Base-by-base conservation (phyloP, 108 stramenopile species). In the Fragilaria radians region DNA sequence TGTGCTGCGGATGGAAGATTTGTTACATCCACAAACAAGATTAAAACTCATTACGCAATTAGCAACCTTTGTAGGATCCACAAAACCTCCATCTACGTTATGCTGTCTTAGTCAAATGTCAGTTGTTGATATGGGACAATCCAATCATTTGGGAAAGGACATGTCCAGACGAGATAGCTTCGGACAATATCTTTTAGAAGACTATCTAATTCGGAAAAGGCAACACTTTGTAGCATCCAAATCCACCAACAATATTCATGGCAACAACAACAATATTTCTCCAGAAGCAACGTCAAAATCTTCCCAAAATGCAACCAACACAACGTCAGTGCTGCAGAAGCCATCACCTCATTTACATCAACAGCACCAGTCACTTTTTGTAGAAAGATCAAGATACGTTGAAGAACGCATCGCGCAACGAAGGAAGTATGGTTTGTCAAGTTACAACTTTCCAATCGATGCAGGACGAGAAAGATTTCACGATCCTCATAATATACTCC, bases 1-100 rank as follows among this genome's bases (percentile, higher is more conserved):
- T 30, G 48, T 65, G 25, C 31, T 72, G 27, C 62, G 71, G 1
- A 61, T 61, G 2, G 77, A 78, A 49, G 77, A 78, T 62, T 48
- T 78, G 50, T 18, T 78, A 3, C 23, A 62, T 56, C 54, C 61
- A 4, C n/a, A 45, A 0, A 54, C 57, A 29, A 52, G 51, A 34
- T 69, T 61, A 50, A 27, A 60, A 22, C 32, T 30, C 26, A 34
- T 78, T 4, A 27, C 45, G 25, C 56, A 59, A 7, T 48, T 78
- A n/a, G 62, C 62, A 23, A 30, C 65, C 2, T 72, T 69, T 66
- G 71, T 69, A 4, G 71, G 68, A 32, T 63, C 67, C 25, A n/a
- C 59, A 2, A 32, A 32, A 46, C 19, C 71, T 1, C 0, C 5
- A 17, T 22, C 59, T 28, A 53, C 72, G 18, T 24, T 78, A 24